phyloP scores from a whole-genome alignment of 495 filamentous ascomycete genomes.

The Hyaloscypha hepaticicola region DNA sequence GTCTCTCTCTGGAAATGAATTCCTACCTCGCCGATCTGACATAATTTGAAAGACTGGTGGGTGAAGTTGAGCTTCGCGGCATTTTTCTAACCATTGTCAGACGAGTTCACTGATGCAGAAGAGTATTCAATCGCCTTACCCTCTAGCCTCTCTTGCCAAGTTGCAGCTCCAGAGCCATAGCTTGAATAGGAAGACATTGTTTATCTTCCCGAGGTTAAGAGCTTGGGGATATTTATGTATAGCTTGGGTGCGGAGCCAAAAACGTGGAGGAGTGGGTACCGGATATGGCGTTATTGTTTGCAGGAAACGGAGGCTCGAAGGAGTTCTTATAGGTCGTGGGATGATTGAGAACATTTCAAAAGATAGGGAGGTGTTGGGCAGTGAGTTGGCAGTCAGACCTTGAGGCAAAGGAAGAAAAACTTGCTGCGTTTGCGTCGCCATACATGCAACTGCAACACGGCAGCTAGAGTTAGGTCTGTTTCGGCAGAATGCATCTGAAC shows the following conservation, averaged over 20 bases:
- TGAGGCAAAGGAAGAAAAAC: conserved; percentile 21
- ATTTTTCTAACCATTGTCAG: conserved; percentile 54
- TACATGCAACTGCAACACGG: conserved; percentile 30
- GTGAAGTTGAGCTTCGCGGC: conserved; percentile 51
- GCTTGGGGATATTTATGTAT: conserved; percentile 13
- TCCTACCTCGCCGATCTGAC: conserved; percentile 74
- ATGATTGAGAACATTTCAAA: conserved; percentile 8
- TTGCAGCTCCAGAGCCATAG: conserved; percentile 22
- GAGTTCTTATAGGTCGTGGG: conserved; percentile 29
- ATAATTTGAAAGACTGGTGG: conserved; percentile 67
- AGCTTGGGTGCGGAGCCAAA: conserved; percentile 22
- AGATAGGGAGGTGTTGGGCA: conserved; percentile 9
- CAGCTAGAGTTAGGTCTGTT: conserved; percentile 30
- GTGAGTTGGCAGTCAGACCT: conserved; percentile 28
- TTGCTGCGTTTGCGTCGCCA: conserved; percentile 29
- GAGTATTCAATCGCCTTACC: conserved; percentile 39
- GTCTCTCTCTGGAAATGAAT: conserved; percentile 17
- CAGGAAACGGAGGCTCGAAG: conserved; percentile 28
- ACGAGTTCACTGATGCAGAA: not conserved
- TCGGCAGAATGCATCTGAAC: conserved; percentile 34
- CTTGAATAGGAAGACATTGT: conserved; percentile 29
- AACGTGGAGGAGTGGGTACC: conserved; percentile 27
- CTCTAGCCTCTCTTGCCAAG: conserved; percentile 54
- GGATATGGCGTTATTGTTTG: conserved; percentile 33
- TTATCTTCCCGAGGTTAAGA: not conserved